These are phyloP conservation scores for Trichoderma brevicompactum DNA, from an alignment of 2,329 filamentous ascomycete genomes.

Conservation along the genomic window DNA sequence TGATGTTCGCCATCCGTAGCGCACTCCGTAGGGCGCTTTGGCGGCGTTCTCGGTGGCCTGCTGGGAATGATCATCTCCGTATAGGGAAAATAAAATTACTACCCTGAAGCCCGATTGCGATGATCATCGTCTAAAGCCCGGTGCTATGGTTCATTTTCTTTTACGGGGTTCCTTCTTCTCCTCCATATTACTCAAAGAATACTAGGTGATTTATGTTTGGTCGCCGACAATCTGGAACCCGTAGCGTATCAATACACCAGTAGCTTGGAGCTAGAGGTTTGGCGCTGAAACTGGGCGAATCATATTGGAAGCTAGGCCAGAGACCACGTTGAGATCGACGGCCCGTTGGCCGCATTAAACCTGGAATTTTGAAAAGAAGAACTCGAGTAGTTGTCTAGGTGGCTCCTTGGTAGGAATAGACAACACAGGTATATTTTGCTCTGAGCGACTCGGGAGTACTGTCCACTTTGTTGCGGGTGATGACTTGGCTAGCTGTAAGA, in stretches of 20 bases:
- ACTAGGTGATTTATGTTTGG: not conserved
- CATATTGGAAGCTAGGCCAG: not conserved
- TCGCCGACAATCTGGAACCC: conserved; percentile 25
- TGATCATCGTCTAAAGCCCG: conserved; percentile 3
- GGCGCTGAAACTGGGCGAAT: conserved; percentile 13
- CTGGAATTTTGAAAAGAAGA: not conserved
- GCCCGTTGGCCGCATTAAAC: not conserved
- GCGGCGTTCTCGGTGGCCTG: not conserved
- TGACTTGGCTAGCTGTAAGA: not conserved
- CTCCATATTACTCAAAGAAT: not conserved
- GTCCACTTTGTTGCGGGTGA: not conserved
- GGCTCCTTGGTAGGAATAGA: not conserved
- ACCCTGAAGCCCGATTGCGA: not conserved
- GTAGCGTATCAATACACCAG: not conserved
- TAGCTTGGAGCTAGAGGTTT: not conserved
- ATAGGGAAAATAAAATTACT: not conserved
- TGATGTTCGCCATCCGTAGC: not conserved
- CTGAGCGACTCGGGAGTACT: not conserved
- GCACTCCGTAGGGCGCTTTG: not conserved
- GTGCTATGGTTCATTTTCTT: not conserved
- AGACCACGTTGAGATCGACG: conserved; percentile 21
- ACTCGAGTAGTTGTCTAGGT: not conserved
- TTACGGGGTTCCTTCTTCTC: not conserved
- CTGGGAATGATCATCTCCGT: conserved; percentile 3
- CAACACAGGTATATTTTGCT: not conserved